These are phyloP conservation scores for Euptelea pleiosperma DNA, from an alignment of 164 flowering plant genomes.

Conservation along the genomic window DNA sequence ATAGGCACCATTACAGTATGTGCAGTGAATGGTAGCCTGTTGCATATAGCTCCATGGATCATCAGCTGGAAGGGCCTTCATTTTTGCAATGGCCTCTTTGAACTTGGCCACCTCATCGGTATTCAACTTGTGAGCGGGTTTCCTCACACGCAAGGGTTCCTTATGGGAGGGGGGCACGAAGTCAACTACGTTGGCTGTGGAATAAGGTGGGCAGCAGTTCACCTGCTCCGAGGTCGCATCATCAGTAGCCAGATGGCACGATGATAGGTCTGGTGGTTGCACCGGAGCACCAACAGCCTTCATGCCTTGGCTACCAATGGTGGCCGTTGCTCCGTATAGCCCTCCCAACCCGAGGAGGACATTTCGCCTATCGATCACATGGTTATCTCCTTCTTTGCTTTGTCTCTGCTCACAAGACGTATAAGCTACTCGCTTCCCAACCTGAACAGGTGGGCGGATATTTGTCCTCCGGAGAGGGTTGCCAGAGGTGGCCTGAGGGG, in stretches of 20 bases:
- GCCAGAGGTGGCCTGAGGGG: neutral
- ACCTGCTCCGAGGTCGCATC: neutral
- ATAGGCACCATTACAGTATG: constrained; percentile 18
- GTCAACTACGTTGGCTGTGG: neutral
- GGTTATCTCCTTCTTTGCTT: neutral
- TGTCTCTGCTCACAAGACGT: constrained; percentile 3
- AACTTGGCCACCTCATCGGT: constrained; percentile 7
- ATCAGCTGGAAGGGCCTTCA: constrained; percentile 3
- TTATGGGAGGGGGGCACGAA: constrained; percentile 13
- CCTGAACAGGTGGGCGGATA: neutral
- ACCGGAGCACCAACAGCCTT: constrained; percentile 18
- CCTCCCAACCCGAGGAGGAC: constrained; percentile 20
- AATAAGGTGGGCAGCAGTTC: constrained; percentile 16
- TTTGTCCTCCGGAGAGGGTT: neutral
- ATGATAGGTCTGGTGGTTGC: constrained; percentile 11
- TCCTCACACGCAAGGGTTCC: constrained; percentile 8
- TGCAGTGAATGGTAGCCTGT: constrained; percentile 19
- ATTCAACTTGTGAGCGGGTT: constrained; percentile 15
- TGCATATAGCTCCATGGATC: constrained; percentile 23
- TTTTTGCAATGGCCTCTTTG: constrained; percentile 1
- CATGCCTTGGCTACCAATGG: neutral
- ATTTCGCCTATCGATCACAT: constrained; percentile 16
- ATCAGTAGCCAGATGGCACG: constrained; percentile 11
- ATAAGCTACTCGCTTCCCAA: neutral
- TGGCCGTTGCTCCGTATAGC: constrained; percentile 10